These are phyloP conservation scores for Isoetes engelmannii DNA, from an alignment of 83 land plant species.

Conservation along the genomic window DNA sequence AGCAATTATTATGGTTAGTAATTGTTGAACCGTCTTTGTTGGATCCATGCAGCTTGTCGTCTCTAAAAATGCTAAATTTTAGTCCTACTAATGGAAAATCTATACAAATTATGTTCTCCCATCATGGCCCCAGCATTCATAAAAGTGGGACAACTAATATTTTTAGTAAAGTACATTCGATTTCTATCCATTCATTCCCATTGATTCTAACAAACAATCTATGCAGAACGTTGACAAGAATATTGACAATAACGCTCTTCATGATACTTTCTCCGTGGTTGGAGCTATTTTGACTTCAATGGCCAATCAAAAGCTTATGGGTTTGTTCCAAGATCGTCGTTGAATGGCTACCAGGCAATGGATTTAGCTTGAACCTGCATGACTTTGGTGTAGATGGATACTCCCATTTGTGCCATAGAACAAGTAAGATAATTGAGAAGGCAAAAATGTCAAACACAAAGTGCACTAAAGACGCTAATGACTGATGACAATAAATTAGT, in stretches of 20 bases:
- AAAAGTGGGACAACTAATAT: constrained; percentile 33
- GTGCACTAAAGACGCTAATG: too few species aligned
- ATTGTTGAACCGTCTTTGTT: too few species aligned
- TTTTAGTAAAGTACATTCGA: constrained; percentile 21
- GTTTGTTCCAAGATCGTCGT: too few species aligned
- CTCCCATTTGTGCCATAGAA: too few species aligned
- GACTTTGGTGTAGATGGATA: too few species aligned
- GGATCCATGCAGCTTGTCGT: constrained; percentile 23
- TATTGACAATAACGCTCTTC: constrained; percentile 46
- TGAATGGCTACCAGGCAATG: too few species aligned
- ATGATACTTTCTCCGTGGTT: constrained; percentile 43
- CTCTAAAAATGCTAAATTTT: constrained; percentile 32
- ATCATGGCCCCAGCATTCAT: constrained; percentile 33
- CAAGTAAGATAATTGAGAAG: too few species aligned
- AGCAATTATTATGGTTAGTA: too few species aligned
- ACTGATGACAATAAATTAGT: too few species aligned
- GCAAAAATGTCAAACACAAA: too few species aligned
- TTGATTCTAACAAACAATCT: background rate
- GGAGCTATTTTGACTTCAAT: constrained; percentile 36
- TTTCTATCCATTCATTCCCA: too few species aligned
- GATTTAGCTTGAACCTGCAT: too few species aligned
- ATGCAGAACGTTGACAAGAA: constrained; percentile 44
- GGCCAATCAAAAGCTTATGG: constrained; percentile 55
- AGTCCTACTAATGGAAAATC: constrained; percentile 25
- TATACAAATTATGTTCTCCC: constrained; percentile 31